These are phyloP conservation scores for Scheffersomyces spartinae DNA, from an alignment of 805 yeast genomes.

Conservation along the genomic window DNA sequence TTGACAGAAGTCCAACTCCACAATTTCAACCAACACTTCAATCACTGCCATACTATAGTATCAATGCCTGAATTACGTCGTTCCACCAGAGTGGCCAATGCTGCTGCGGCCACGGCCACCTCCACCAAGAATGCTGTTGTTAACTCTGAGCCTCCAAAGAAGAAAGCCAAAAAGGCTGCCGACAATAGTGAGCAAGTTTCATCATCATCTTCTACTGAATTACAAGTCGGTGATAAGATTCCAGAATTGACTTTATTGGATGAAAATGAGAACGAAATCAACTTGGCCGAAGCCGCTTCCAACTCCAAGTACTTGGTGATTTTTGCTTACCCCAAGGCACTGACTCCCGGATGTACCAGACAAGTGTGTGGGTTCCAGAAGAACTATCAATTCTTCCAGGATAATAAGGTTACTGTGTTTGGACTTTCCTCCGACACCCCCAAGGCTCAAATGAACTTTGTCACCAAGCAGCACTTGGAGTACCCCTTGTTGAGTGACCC, in stretches of 20 bases:
- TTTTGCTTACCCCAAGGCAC: slow-evolving; percentile 79
- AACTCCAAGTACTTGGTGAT: slow-evolving; percentile 25
- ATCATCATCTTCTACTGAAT: too few species aligned
- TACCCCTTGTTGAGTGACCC: slow-evolving; percentile 76
- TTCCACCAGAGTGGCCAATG: too few species aligned
- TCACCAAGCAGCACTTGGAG: slow-evolving; percentile 59
- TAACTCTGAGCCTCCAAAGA: too few species aligned
- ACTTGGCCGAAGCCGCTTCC: slow-evolving; percentile 17
- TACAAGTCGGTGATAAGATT: slow-evolving; percentile 51
- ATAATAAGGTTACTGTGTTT: slow-evolving; percentile 45
- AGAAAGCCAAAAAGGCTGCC: too few species aligned
- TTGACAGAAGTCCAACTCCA: too few species aligned
- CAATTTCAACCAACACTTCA: too few species aligned
- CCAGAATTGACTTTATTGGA: slow-evolving; percentile 55
- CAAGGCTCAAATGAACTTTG: slow-evolving; percentile 65
- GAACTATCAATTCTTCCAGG: slow-evolving; percentile 39
- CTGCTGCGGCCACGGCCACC: too few species aligned
- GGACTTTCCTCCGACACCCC: slow-evolving; percentile 84
- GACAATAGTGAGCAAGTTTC: too few species aligned
- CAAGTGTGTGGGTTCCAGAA: slow-evolving; percentile 87
- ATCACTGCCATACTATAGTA: too few species aligned
- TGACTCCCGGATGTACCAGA: slow-evolving; percentile 93
- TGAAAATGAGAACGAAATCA: slow-evolving; percentile 54
- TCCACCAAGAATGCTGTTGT: too few species aligned
- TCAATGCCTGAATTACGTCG: too few species aligned